phyloP scores from a whole-genome alignment of 1,284 basidiomycete species.

The Cutaneotrichosporon spelunceum region DNA sequence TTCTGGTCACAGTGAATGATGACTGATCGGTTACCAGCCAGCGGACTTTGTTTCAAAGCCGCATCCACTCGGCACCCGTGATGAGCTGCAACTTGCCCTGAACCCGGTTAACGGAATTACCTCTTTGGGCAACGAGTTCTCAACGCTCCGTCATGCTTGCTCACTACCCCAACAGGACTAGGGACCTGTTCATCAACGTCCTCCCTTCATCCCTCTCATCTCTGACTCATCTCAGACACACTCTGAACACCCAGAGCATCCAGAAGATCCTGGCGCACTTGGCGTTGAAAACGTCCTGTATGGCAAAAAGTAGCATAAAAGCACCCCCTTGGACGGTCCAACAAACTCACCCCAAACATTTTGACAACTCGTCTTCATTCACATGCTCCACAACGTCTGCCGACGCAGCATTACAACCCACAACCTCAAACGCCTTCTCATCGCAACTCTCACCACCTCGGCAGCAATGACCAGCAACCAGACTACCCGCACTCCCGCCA shows the following conservation, averaged over 20 bases:
- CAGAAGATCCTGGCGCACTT: not conserved
- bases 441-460: conserved; percentile 8
- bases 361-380: not conserved
- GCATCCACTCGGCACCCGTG: not conserved
- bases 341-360: conserved; percentile 12
- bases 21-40: not conserved
- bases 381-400: conserved; percentile 6
- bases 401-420: not conserved
- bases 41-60: not conserved
- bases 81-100: not conserved
- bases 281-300: not conserved
- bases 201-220: not conserved
- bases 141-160: conserved; percentile 5
- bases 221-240: not conserved
- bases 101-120: conserved; percentile 7
- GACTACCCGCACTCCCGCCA: conserved; percentile 60
- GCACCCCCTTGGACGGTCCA: not conserved
- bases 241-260: too few relatives aligned
- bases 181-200: too few relatives aligned
- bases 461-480: conserved; percentile 8
- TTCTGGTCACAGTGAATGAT: not conserved
- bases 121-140: conserved; percentile 16
- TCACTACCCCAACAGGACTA: not conserved
- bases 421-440: conserved; percentile 12
- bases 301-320: conserved; percentile 16